Percentiles rank a stretch among this genome's conserved stretches.
Conservation (phyloP, 257 asterid genomes). For the Leonotis leonurus region DNA sequence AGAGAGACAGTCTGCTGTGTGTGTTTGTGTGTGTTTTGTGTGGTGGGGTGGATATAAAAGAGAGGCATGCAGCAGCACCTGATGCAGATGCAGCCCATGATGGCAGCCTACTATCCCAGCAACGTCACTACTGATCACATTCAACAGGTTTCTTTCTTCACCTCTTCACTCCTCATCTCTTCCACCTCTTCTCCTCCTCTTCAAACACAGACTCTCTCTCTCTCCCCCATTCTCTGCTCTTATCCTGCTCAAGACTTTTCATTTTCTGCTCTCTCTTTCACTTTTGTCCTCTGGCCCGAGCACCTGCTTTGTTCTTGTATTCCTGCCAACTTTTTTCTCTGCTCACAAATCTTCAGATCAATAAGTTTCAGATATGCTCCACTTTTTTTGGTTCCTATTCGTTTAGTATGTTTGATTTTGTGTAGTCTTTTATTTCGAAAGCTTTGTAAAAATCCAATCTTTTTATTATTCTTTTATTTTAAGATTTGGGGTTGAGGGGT, state of each 20-base stretch:
- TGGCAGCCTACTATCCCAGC: slow-evolving; percentile 95
- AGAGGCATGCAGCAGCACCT: slow-evolving; percentile 82
- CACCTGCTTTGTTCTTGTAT: slow-evolving; percentile 12
- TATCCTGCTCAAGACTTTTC: neutral
- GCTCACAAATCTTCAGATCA: slow-evolving; percentile 13
- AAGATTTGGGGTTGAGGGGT: slow-evolving; percentile 9
- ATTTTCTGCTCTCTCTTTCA: slow-evolving; percentile 21
- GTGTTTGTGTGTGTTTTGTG: slow-evolving; percentile 18
- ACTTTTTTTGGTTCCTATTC: neutral
- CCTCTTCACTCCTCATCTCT: neutral
- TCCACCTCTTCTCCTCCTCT: neutral
- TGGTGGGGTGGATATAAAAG: slow-evolving; percentile 42
- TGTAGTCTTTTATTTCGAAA: neutral
- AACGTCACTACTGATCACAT: slow-evolving; percentile 98
- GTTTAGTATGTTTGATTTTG: neutral
- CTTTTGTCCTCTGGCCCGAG: slow-evolving; percentile 17
- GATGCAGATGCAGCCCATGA: slow-evolving; percentile 98
- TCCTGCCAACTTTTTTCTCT: slow-evolving; percentile 18
- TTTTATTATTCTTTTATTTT: neutral
- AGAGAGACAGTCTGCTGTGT: neutral
- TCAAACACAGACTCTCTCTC: neutral
- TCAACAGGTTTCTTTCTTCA: slow-evolving; percentile 63
- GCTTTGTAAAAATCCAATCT: neutral
- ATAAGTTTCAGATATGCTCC: neutral
- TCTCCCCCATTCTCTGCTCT: neutral